phyloP scores from a whole-genome alignment of 2,329 filamentous ascomycete genomes.

The Sporothrix variecibatus region DNA sequence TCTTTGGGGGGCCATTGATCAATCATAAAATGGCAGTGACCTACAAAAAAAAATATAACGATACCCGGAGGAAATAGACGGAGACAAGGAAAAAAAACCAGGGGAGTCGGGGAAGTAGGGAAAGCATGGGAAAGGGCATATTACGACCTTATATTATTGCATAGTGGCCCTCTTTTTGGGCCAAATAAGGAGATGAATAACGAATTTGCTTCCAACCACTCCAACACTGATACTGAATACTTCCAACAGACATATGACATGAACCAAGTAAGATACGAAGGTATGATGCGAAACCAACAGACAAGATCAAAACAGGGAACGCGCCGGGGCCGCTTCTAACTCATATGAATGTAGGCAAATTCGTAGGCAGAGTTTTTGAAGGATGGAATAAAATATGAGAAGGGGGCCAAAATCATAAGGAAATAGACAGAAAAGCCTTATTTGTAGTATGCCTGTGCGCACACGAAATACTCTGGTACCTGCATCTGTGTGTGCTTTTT shows the following conservation, averaged over 20 bases:
- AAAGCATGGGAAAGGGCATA: background rate
- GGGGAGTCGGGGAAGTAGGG: background rate
- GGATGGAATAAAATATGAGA: background rate
- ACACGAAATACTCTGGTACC: background rate
- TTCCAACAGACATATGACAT: background rate
- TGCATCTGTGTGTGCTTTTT: background rate
- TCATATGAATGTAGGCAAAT: no score
- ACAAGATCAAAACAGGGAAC: slow-evolving; percentile 1
- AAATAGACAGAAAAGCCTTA: background rate
- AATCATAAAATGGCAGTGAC: slow-evolving; percentile 13
- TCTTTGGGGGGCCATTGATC: slow-evolving; percentile 12
- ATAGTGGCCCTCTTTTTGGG: background rate
- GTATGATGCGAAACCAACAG: slow-evolving; percentile 7
- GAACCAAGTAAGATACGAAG: background rate
- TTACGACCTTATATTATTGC: background rate
- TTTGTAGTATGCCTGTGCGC: background rate
- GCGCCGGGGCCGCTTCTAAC: background rate
- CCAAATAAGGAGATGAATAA: slow-evolving; percentile 1
- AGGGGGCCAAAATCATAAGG: background rate
- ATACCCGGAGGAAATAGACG: background rate
- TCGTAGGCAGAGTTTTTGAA: background rate
- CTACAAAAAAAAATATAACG: background rate
- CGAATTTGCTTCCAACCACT: background rate
- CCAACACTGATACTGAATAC: background rate
- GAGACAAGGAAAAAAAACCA: background rate